Evolutionary conservation across 2,329 filamentous ascomycete genomes (phyloP).

Genomic region (Ramichloridium luteum): DNA sequence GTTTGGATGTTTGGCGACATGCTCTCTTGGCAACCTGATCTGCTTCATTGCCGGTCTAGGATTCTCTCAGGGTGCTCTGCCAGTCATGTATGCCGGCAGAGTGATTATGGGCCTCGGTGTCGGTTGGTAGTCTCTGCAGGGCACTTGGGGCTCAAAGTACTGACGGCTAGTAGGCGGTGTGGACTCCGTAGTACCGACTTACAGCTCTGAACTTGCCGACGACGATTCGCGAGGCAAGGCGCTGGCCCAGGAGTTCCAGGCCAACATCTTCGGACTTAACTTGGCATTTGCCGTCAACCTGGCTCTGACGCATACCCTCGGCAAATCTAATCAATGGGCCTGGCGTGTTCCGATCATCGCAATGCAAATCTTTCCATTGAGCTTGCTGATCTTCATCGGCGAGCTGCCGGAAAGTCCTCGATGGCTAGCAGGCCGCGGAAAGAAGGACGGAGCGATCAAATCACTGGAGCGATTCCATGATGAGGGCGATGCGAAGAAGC

Average conservation of each 20-base stretch:
- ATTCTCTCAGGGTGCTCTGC: conserved; percentile 30
- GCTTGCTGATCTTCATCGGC: conserved; percentile 41
- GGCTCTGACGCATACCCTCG: conserved; percentile 39
- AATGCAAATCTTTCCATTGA: conserved; percentile 48
- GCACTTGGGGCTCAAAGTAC: too few species aligned
- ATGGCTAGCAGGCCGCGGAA: conserved; percentile 43
- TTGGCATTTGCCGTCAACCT: conserved; percentile 51
- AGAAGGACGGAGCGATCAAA: conserved; percentile 38
- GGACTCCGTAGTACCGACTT: conserved; percentile 49
- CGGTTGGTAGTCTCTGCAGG: too few species aligned
- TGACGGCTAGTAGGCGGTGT: conserved; percentile 35
- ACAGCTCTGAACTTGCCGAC: conserved; percentile 44
- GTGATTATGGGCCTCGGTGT: conserved; percentile 46
- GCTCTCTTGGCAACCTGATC: conserved; percentile 44
- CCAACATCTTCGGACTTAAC: conserved; percentile 50
- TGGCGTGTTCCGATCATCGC: conserved; percentile 49
- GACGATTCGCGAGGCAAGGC: conserved; percentile 46
- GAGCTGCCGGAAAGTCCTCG: conserved; percentile 46
- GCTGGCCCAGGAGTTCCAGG: conserved; percentile 51
- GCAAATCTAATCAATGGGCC: conserved; percentile 47
- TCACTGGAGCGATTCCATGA: conserved; percentile 40
- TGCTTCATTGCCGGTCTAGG: conserved; percentile 48
- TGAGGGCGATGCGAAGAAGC: conserved; percentile 36
- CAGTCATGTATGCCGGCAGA: conserved; percentile 39
- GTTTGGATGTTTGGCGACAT: conserved; percentile 42